Percentiles rank a stretch among this genome's conserved stretches.
phyloP scores from a whole-genome alignment of 73 alveolate species.

The Durusdinium trenchii region DNA sequence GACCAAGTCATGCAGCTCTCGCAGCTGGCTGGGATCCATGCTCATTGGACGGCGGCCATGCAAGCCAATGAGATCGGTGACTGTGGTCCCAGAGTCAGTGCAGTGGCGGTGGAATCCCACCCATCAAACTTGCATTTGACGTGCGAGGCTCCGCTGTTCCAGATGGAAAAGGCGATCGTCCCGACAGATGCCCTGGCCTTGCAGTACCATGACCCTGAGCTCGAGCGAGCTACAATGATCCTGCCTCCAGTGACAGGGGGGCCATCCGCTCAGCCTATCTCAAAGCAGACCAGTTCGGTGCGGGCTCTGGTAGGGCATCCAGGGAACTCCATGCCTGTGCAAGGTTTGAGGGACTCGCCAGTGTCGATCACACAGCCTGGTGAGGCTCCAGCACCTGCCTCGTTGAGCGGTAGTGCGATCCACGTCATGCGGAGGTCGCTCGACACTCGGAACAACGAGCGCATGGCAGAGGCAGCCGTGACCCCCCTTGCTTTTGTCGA shows the following conservation, averaged over 20 bases:
- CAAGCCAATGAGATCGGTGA: background rate
- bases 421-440: background rate
- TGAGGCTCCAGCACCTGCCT: background rate
- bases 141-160: constrained; percentile 22
- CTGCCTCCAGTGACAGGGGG: background rate
- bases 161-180: background rate
- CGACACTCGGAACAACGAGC: background rate
- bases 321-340: background rate
- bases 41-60: constrained; percentile 39
- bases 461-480: background rate
- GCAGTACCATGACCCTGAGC: background rate
- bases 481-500: background rate
- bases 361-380: background rate
- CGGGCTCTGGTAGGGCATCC: background rate
- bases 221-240: background rate
- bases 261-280: background rate
- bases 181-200: background rate
- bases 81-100: constrained; percentile 12
- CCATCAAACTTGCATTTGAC: background rate
- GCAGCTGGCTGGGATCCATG: constrained; percentile 39
- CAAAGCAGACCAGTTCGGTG: background rate
- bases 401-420: background rate
- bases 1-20: background rate
- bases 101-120: constrained; percentile 41
- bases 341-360: background rate